Evolutionary conservation across 2,329 filamentous ascomycete genomes (phyloP).

Genomic region (Madurella mycetomatis): DNA sequence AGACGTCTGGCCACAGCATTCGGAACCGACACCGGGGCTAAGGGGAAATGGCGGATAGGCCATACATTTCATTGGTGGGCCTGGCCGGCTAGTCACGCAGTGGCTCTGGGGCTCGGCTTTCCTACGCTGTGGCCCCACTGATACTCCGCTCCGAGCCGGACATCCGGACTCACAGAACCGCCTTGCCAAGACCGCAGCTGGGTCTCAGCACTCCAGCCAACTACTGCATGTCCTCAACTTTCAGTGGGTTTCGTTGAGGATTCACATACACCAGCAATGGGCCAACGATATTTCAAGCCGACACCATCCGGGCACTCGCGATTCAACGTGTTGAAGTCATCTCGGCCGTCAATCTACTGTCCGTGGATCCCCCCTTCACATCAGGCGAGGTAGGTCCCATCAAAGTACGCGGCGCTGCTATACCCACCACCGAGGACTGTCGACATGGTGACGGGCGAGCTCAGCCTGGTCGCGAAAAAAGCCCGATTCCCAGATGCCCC

Average conservation of each 20-base stretch:
- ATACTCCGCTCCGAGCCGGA: not conserved
- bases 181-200: not conserved
- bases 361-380: not conserved
- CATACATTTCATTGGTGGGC: not conserved
- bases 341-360: too few relatives aligned
- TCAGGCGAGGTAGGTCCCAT: constrained; percentile 28
- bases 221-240: too few relatives aligned
- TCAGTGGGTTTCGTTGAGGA: too few relatives aligned
- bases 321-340: too few relatives aligned
- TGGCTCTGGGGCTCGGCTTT: not conserved
- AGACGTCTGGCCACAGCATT: too few relatives aligned
- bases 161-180: not conserved
- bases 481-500: constrained; percentile 52
- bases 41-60: too few relatives aligned
- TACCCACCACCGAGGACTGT: constrained; percentile 29
- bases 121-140: too few relatives aligned
- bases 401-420: constrained; percentile 26
- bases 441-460: constrained; percentile 32
- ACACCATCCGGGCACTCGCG: too few relatives aligned
- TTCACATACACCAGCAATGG: too few relatives aligned
- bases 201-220: not conserved
- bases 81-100: not conserved
- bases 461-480: constrained; percentile 36
- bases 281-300: too few relatives aligned
- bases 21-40: too few relatives aligned